Conservation (phyloP, 2,329 filamentous ascomycete species). For the Daldinia sp. region DNA sequence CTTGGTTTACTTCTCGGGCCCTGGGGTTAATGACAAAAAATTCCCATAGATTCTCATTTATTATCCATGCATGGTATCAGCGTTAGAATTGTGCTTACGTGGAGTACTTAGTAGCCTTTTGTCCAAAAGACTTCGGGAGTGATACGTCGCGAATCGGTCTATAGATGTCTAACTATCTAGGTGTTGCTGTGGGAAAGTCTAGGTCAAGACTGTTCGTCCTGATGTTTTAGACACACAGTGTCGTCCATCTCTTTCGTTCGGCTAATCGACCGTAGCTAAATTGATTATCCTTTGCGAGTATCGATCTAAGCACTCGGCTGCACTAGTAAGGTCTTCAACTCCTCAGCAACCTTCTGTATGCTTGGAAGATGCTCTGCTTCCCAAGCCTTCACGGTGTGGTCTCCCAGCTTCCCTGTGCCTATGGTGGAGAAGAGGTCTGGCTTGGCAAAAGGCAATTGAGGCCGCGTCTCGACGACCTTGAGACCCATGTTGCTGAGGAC, state of each 20-base stretch:
- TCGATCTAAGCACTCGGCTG: background rate
- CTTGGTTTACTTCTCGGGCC: no score
- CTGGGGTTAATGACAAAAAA: background rate
- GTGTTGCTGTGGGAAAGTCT: background rate
- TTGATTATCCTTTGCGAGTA: background rate
- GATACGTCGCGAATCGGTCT: background rate
- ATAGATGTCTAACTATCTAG: background rate
- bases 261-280: background rate
- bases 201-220: background rate
- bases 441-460: conserved; percentile 49
- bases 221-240: background rate
- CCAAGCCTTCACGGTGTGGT: conserved; percentile 45
- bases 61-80: background rate
- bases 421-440: conserved; percentile 43
- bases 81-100: background rate
- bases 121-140: background rate
- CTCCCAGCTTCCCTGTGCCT: conserved; percentile 43
- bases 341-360: conserved; percentile 45
- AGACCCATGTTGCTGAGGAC: conserved; percentile 50
- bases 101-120: background rate
- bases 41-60: background rate
- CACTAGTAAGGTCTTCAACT: conserved; percentile 47
- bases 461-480: conserved; percentile 51
- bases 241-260: background rate
- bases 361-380: conserved; percentile 26